phyloP scores from a whole-genome alignment of 2,329 filamentous ascomycete species.

The Scytalidium sp. region DNA sequence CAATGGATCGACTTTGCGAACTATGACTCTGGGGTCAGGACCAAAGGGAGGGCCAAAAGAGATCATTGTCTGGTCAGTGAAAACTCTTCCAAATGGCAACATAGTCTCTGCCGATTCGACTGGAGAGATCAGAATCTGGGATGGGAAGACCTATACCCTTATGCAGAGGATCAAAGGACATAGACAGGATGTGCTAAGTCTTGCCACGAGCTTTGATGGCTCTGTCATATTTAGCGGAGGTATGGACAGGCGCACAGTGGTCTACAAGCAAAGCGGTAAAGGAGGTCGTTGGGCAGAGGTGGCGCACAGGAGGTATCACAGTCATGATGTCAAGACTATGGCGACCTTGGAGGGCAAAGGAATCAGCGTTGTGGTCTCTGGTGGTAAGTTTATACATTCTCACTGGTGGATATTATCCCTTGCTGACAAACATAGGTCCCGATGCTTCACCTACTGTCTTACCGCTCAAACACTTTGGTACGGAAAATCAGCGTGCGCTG shows the following conservation, averaged over 20 bases:
- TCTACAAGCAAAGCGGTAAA: conserved; percentile 68
- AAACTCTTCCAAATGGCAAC: conserved; percentile 80
- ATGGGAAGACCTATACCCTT: conserved; percentile 87
- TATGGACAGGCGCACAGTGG: conserved; percentile 83
- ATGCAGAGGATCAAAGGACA: conserved; percentile 83
- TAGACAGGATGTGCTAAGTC: conserved; percentile 83
- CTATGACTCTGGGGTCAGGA: conserved; percentile 82
- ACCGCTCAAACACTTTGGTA: conserved; percentile 72
- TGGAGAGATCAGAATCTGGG: conserved; percentile 90
- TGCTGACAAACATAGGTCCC: conserved; percentile 58
- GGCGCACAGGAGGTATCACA: conserved; percentile 83
- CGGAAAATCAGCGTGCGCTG: conserved; percentile 78
- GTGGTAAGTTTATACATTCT: conserved; percentile 56
- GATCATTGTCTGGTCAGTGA: conserved; percentile 90
- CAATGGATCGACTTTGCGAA: conserved; percentile 71
- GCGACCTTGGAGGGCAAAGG: conserved; percentile 81
- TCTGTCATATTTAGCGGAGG: conserved; percentile 83
- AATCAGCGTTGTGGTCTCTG: conserved; percentile 85
- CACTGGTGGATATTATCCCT: conserved; percentile 6
- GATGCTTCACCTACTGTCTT: conserved; percentile 81
- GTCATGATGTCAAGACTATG: conserved; percentile 94
- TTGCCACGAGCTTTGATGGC: conserved; percentile 80
- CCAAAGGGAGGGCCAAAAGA: conserved; percentile 75
- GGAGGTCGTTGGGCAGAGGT: conserved; percentile 77
- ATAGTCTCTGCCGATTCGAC: conserved; percentile 95